phyloP scores from a whole-genome alignment of 2,329 filamentous ascomycete genomes.

The Aspergillus cejpii region DNA sequence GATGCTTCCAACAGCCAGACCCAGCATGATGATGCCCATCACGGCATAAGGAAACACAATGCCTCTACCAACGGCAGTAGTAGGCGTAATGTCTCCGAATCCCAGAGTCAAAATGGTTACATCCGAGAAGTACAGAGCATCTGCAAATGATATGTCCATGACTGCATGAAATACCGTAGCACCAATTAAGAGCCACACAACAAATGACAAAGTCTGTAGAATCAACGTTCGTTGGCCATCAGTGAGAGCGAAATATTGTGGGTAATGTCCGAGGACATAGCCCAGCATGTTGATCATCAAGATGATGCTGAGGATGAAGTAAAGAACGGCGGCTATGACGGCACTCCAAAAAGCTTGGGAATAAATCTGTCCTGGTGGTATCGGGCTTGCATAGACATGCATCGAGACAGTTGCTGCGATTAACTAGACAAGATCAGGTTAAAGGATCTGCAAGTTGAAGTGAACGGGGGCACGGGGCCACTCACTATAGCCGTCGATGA shows the following conservation, averaged over 20 bases:
- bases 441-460: neutral
- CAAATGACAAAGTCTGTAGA: slow-evolving; percentile 79
- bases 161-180: slow-evolving; percentile 67
- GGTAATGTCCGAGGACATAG: slow-evolving; percentile 67
- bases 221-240: slow-evolving; percentile 80
- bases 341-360: slow-evolving; percentile 86
- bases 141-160: slow-evolving; percentile 68
- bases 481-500: slow-evolving; percentile 53
- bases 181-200: slow-evolving; percentile 72
- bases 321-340: slow-evolving; percentile 69
- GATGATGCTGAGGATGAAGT: slow-evolving; percentile 69
- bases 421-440: slow-evolving; percentile 39
- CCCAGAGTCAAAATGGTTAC: slow-evolving; percentile 58
- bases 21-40: slow-evolving; percentile 74
- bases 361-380: slow-evolving; percentile 49
- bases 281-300: slow-evolving; percentile 75
- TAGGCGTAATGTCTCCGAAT: slow-evolving; percentile 56
- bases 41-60: slow-evolving; percentile 79
- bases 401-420: slow-evolving; percentile 62
- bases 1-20: slow-evolving; percentile 75
- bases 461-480: slow-evolving; percentile 6
- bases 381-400: slow-evolving; percentile 52
- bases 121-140: slow-evolving; percentile 73
- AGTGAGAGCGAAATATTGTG: slow-evolving; percentile 69
- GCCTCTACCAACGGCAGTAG: slow-evolving; percentile 54